Base-by-base conservation (phyloP, 371 early-diverging fungal genomes). In the Sporodiniella umbellata region DNA sequence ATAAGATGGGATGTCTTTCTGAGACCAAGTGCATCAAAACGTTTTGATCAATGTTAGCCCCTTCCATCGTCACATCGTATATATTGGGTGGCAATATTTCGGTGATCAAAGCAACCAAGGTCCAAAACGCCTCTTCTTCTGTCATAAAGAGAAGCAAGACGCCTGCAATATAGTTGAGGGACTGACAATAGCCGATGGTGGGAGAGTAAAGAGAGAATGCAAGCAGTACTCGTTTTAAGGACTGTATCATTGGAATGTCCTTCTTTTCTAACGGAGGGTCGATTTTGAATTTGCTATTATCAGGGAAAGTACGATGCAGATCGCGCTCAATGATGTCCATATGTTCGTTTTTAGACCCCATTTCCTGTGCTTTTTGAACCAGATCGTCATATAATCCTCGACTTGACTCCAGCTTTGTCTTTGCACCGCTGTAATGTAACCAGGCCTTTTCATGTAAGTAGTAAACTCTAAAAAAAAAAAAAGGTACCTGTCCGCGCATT, bases 151-250 rank as follows among this genome's bases (percentile, higher is more conserved):
- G 66, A 6, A 94, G 64, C 4, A 94, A 63, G 53, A 90, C 66
- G n/a, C 89, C 94, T 6, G 78, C 92, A 51, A 94, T 80, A 45
- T 87, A 92, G 54, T 91, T 94, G 53, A 94, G 81, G 3, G 88
- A 84, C 53, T 94, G 94, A 64, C 90, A 89, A 64, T 93, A 93
- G 4, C 94, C 94, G 42, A 92, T 88, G n/a, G 79, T 58, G 15
- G 85, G 81, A 7, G 72, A 67, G 49, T 81, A 79, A 12, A 84
- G 30, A 19, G 81, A 77, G 47, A 90, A 91, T 0, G 90, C 87
- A 7, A 84, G 70, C 0, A 93, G 70, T 0, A 93, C 73, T 3
- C 88, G 74, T 17, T 88, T 68, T 14, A 93, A 53, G 0, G 90
- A 80, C 33, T 77, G 68, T 30, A 93, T 76, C 5, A 79, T 80